Evolutionary conservation across 2,329 filamentous ascomycete species (phyloP).

Genomic region (Aspergillus sp.): DNA sequence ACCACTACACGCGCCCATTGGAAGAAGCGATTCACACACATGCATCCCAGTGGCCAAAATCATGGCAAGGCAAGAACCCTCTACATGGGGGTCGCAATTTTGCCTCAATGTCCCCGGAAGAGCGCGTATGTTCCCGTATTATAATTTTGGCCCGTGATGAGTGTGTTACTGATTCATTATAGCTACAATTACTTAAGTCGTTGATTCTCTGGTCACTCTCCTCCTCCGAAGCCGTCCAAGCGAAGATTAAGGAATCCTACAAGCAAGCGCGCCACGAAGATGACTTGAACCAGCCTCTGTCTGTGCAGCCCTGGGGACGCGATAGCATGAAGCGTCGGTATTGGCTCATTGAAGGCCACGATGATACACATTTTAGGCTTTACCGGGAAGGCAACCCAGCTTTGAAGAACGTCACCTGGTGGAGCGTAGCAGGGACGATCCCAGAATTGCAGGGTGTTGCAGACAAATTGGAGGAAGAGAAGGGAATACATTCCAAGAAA

Average conservation of each 20-base stretch:
- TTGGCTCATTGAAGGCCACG: constrained; percentile 88
- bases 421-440: constrained; percentile 86
- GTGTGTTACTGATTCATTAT: constrained; percentile 16
- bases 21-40: constrained; percentile 89
- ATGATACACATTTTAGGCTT: constrained; percentile 90
- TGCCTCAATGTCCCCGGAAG: constrained; percentile 73
- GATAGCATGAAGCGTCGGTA: constrained; percentile 91
- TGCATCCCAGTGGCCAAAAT: constrained; percentile 80
- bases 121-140: constrained; percentile 64
- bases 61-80: constrained; percentile 82
- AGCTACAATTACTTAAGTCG: constrained; percentile 81
- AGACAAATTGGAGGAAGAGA: constrained; percentile 76
- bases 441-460: constrained; percentile 77
- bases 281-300: constrained; percentile 79
- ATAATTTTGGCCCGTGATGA: neutral
- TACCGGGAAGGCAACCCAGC: constrained; percentile 91
- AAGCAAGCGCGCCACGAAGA: constrained; percentile 80
- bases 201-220: constrained; percentile 86
- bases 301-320: constrained; percentile 85
- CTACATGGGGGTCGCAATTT: constrained; percentile 79
- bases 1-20: constrained; percentile 87
- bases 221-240: constrained; percentile 79
- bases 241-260: constrained; percentile 82
- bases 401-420: constrained; percentile 77
- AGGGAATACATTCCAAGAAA: constrained; percentile 75